phyloP scores from a whole-genome alignment of 177 flowering plant species.

The Telopea speciosissima region DNA sequence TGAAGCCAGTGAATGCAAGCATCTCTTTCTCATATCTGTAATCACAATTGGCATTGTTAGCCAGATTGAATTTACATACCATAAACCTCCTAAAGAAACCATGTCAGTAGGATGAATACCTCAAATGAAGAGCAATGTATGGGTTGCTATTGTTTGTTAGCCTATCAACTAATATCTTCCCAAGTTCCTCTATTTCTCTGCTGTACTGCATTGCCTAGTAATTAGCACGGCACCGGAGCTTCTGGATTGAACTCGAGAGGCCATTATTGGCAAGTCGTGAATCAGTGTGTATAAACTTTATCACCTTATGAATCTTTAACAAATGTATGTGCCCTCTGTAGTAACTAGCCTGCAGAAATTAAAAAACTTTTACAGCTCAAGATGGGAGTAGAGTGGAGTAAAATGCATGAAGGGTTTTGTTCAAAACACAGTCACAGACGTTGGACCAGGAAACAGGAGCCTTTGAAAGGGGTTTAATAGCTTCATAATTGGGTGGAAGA shows the following conservation, averaged over 20 bases:
- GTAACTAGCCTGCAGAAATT: slow-evolving; percentile 49
- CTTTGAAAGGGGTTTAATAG: slow-evolving; percentile 18
- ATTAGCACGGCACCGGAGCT: slow-evolving; percentile 66
- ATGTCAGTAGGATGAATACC: too few relatives aligned
- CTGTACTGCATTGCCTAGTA: slow-evolving; percentile 54
- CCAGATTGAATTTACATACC: neutral
- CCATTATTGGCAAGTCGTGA: slow-evolving; percentile 69
- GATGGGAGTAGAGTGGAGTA: too few relatives aligned
- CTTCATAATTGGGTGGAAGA: slow-evolving; percentile 19
- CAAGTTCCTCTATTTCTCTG: slow-evolving; percentile 53
- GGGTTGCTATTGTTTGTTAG: slow-evolving; percentile 43
- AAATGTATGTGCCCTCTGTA: slow-evolving; percentile 47
- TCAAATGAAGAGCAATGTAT: too few relatives aligned
- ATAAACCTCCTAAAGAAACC: neutral
- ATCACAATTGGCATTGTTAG: neutral
- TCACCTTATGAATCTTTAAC: slow-evolving; percentile 48
- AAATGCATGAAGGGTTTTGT: too few relatives aligned
- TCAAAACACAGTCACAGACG: slow-evolving; percentile 16
- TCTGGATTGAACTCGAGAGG: slow-evolving; percentile 46
- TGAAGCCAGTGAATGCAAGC: slow-evolving; percentile 62
- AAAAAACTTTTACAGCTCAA: too few relatives aligned
- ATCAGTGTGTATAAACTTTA: slow-evolving; percentile 60
- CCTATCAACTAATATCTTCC: slow-evolving; percentile 39
- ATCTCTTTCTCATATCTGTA: slow-evolving; percentile 52
- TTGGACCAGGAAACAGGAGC: slow-evolving; percentile 51